Conservation (phyloP, 768 basidiomycete genomes). For the Chalciporus piperatus region DNA sequence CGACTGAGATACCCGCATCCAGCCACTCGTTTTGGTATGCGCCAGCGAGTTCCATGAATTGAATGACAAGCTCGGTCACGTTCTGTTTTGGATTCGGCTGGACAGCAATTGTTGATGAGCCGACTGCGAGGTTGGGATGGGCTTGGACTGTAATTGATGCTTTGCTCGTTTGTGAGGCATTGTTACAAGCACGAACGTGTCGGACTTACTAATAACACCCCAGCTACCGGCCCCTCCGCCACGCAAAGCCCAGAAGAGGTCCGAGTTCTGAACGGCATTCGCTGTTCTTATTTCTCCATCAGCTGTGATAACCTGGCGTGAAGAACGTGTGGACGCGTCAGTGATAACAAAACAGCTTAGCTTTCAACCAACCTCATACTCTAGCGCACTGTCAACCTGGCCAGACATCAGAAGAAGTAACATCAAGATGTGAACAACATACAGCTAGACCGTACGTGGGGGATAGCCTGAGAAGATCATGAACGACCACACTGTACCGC, state of each 20-base stretch:
- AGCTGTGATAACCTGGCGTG: too few relatives aligned
- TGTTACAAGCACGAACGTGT: not conserved
- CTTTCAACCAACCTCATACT: conserved; percentile 28
- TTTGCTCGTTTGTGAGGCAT: too few relatives aligned
- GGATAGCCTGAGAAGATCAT: too few relatives aligned
- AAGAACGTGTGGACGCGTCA: too few relatives aligned
- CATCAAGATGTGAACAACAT: too few relatives aligned
- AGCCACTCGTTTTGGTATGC: not conserved
- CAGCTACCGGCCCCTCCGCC: conserved; percentile 52
- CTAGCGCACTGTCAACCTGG: conserved; percentile 44
- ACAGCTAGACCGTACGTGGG: too few relatives aligned
- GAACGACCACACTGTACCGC: too few relatives aligned
- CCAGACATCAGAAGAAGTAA: conserved; percentile 15
- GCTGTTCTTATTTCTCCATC: conserved; percentile 37
- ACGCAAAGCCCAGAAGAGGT: conserved; percentile 54
- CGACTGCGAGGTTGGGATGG: conserved; percentile 3
- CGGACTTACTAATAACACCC: conserved; percentile 37
- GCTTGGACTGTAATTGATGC: not conserved
- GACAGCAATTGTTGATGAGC: conserved; percentile 5
- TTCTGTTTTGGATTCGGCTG: conserved; percentile 12
- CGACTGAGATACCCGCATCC: conserved; percentile 12
- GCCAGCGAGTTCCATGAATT: conserved; percentile 17
- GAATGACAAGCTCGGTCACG: conserved; percentile 5
- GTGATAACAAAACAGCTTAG: too few relatives aligned
- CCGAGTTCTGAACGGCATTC: conserved; percentile 39